Evolutionary conservation across 495 filamentous ascomycete species (phyloP).

Genomic region (Aspergillus leporis): DNA sequence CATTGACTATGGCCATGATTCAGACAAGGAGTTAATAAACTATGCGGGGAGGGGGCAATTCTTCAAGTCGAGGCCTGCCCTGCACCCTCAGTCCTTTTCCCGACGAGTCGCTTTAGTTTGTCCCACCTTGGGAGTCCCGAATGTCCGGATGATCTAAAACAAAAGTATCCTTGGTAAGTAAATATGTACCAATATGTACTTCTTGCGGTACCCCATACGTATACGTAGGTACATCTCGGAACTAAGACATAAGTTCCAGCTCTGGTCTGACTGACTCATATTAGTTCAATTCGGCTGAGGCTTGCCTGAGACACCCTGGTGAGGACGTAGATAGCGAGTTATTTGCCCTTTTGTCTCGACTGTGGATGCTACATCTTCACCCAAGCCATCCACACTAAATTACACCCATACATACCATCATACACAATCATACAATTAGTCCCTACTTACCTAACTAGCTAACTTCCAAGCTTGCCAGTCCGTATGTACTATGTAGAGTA

Average conservation of each 20-base stretch:
- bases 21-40: constrained; percentile 1
- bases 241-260: constrained; percentile 1
- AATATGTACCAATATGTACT: constrained; percentile 3
- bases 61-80: constrained; percentile 12
- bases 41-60: constrained; percentile 12
- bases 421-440: constrained; percentile 5
- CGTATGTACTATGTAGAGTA: background rate
- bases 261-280: background rate
- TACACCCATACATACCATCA: constrained; percentile 3
- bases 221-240: background rate
- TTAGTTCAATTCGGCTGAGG: background rate
- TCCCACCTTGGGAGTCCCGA: constrained; percentile 22
- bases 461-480: background rate
- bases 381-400: background rate
- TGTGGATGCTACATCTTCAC: background rate
- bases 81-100: constrained; percentile 7
- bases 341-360: background rate
- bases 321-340: background rate
- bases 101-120: constrained; percentile 20
- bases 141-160: constrained; percentile 29
- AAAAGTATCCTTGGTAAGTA: constrained; percentile 9
- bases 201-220: background rate
- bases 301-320: background rate
- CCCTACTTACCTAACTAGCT: background rate
- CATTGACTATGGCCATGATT: background rate